A percentile compares a stretch with the other conserved stretches of the same genome.
phyloP scores from a whole-genome alignment of 345 rosid species.

The Clausena lansium region DNA sequence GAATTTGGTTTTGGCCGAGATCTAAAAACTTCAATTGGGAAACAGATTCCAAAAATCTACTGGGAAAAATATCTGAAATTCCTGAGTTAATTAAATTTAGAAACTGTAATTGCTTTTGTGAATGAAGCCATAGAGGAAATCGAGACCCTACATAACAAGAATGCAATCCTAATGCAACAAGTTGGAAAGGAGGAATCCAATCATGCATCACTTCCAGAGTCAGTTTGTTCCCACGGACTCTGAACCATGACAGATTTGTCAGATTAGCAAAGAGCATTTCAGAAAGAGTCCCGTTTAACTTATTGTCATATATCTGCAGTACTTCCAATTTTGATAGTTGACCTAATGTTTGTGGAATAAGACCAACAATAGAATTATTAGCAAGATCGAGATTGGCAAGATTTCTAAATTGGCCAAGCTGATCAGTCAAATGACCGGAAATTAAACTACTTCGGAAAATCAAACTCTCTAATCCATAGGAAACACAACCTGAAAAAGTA shows the following conservation, averaged over 20 bases:
- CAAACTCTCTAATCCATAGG: background rate
- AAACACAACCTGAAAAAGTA: background rate
- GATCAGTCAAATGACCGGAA: no score
- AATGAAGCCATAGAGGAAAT: slow-evolving; percentile 33
- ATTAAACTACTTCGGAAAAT: background rate
- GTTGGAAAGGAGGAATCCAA: slow-evolving; percentile 36
- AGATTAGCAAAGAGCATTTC: slow-evolving; percentile 28
- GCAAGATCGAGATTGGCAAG: background rate
- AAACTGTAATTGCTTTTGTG: background rate
- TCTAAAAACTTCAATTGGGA: background rate
- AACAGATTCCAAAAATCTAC: background rate
- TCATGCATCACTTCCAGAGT: slow-evolving; percentile 11
- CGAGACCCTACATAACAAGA: slow-evolving; percentile 29
- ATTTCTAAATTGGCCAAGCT: background rate
- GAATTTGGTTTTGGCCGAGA: slow-evolving; percentile 25
- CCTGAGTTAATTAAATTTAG: slow-evolving; percentile 26
- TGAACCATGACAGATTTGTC: background rate
- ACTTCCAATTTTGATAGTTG: background rate
- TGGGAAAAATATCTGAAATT: slow-evolving; percentile 24
- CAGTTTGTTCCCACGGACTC: slow-evolving; percentile 9
- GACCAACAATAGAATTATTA: background rate
- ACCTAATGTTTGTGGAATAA: background rate
- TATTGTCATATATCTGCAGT: background rate
- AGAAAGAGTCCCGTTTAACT: background rate
- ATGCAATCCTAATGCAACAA: slow-evolving; percentile 9